Evolutionary conservation across 352 stramenopile genomes (phyloP), one percentile per base, ranked within the genome.

Genomic region (Elongisporangium undulatum): DNA sequence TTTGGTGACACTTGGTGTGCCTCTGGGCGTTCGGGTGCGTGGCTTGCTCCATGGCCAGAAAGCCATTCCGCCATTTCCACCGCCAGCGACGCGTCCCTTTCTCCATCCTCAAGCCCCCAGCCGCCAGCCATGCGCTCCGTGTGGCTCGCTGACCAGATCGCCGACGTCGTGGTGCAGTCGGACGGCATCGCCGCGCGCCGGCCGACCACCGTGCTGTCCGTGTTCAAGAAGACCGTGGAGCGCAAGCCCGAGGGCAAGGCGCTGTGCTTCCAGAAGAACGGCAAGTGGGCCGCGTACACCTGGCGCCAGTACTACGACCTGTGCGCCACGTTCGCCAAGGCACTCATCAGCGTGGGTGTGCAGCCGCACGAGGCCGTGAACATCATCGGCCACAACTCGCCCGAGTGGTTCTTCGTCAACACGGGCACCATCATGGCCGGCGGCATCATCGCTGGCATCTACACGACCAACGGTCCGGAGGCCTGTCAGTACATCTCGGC

Each of bases 381-480:
- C 58, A 81, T 96, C 24, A 88, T 91, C 49, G 88, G 88, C 23
- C 88, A 85, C 64, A 96, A 96, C 69, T 84, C 81, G 29, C 81
- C 85, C 9, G 81, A 96, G 63, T 96, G 89, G 82, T 85, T 95
- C 58, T 79, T 96, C 61, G 79, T 77, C 53, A 83, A 92, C 58
- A 84, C 83, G 58, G 87, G 86, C 23, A 67, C 81, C 21, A 94
- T 96, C 59, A 72, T 94, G 51, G 82, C 86, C 21, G 87, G 87
- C 23, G 86, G 75, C 2, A 74, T 95, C 48, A 81, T 84, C 61
- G 80, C 86, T 15, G 88, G 88, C 41, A 87, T 96, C 60, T 96
- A 96, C 78, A 77, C 76, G 57, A 94, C 87, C 41, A 94, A 92
- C 67, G 82, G 68, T 0, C 26, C 84, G 17, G 75, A 92, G 59